phyloP scores from a whole-genome alignment of 768 basidiomycete genomes.

The Hericium erinaceus region DNA sequence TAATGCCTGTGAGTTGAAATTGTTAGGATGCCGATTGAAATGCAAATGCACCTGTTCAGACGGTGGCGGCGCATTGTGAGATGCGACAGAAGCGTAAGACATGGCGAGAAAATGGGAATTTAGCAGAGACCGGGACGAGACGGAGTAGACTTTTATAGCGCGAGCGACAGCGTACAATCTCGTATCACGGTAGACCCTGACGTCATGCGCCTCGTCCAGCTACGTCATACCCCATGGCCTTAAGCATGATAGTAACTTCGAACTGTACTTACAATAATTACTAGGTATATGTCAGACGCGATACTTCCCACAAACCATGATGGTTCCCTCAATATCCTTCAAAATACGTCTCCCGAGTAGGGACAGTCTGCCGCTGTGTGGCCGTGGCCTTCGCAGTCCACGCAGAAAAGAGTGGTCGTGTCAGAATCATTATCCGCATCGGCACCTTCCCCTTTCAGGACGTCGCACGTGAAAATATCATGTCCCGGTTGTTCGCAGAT shows the following conservation, averaged over 20 bases:
- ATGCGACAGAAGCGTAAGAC: conserved; percentile 68
- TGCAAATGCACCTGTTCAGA: conserved; percentile 32
- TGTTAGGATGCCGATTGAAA: neutral
- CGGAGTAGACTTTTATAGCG: neutral
- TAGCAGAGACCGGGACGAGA: neutral
- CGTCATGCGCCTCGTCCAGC: neutral
- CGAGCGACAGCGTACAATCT: no score
- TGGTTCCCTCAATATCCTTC: conserved; percentile 9
- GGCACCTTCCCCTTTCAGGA: conserved; percentile 47
- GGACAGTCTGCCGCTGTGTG: conserved; percentile 74
- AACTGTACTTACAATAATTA: neutral
- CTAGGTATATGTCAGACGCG: neutral
- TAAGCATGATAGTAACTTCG: neutral
- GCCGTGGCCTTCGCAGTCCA: conserved; percentile 77
- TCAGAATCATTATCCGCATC: conserved; percentile 15
- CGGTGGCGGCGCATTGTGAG: conserved; percentile 43
- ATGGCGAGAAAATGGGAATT: conserved; percentile 26
- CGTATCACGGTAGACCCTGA: neutral
- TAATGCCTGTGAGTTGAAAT: neutral
- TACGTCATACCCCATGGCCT: neutral
- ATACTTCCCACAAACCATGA: neutral
- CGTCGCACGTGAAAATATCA: conserved; percentile 77
- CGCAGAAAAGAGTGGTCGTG: conserved; percentile 42
- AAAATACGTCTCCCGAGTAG: conserved; percentile 83
- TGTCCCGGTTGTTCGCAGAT: conserved; percentile 82